A percentile compares a stretch with the other conserved stretches of the same genome.
phyloP scores from a whole-genome alignment of 192 early-diverging fungal species.

The Spizellomyces punctatus region DNA sequence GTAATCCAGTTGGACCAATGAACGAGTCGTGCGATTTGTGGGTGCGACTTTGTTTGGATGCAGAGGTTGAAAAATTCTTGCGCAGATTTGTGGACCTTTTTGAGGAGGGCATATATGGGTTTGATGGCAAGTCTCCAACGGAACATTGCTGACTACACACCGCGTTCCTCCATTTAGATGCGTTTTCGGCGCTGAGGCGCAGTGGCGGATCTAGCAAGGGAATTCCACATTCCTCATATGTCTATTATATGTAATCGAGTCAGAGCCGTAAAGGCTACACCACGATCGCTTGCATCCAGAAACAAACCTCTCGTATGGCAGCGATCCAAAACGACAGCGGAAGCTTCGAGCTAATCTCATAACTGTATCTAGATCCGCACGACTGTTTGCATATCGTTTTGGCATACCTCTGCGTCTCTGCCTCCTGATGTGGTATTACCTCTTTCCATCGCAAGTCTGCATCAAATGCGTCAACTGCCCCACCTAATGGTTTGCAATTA shows the following conservation, averaged over 20 bases:
- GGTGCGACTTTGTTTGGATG: slow-evolving; percentile 40
- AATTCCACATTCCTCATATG: slow-evolving; percentile 81
- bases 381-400: not conserved
- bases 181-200: slow-evolving; percentile 24
- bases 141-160: not conserved
- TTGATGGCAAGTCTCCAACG: not conserved
- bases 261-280: not conserved
- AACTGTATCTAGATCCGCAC: not conserved
- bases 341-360: not conserved
- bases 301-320: slow-evolving; percentile 55
- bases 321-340: slow-evolving; percentile 53
- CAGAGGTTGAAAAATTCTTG: slow-evolving; percentile 55
- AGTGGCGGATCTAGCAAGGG: slow-evolving; percentile 50
- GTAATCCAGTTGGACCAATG: slow-evolving; percentile 73
- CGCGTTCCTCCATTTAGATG: slow-evolving; percentile 46
- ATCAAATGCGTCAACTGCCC: slow-evolving; percentile 36
- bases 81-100: slow-evolving; percentile 46
- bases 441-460: slow-evolving; percentile 8
- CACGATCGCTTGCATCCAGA: not conserved
- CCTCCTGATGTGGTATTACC: not conserved
- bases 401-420: not conserved
- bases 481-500: slow-evolving; percentile 12
- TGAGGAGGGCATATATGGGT: not conserved
- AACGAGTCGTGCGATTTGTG: slow-evolving; percentile 48
- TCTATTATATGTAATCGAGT: slow-evolving; percentile 47